phyloP scores from a whole-genome alignment of 768 basidiomycete species.

The Suillus occidentalis region DNA sequence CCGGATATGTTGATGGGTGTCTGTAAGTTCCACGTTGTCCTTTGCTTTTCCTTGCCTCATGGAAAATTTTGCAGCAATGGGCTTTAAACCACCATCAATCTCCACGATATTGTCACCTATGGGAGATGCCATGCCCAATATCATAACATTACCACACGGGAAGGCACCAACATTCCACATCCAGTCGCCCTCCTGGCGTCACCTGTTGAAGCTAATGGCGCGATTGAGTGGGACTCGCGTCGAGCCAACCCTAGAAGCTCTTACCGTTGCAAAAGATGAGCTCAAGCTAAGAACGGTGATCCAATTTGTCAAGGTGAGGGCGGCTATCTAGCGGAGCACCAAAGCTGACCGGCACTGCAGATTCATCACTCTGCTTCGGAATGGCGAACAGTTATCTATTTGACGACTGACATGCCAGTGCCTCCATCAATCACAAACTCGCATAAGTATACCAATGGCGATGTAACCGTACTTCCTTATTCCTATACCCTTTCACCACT shows the following conservation, averaged over 20 bases:
- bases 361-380: conserved; percentile 55
- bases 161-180: conserved; percentile 68
- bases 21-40: conserved; percentile 48
- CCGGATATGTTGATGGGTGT: conserved; percentile 56
- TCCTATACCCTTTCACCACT: conserved; percentile 63
- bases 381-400: conserved; percentile 78
- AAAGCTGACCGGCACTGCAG: conserved; percentile 34
- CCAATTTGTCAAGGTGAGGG: conserved; percentile 73
- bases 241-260: conserved; percentile 68
- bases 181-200: conserved; percentile 73
- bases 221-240: conserved; percentile 67
- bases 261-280: conserved; percentile 54
- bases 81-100: conserved; percentile 61
- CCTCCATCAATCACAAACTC: conserved; percentile 46
- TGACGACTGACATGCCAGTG: conserved; percentile 69
- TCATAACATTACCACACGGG: conserved; percentile 73
- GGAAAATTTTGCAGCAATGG: conserved; percentile 51
- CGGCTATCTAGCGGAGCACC: not conserved
- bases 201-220: conserved; percentile 74
- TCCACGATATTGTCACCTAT: conserved; percentile 46
- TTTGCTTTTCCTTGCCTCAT: conserved; percentile 11
- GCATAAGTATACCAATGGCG: conserved; percentile 52
- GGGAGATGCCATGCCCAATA: conserved; percentile 60
- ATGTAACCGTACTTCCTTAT: conserved; percentile 69
- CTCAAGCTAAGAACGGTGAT: conserved; percentile 70